Conservation (phyloP, 164 flowering plant species). For the Brasenia schreberi region DNA sequence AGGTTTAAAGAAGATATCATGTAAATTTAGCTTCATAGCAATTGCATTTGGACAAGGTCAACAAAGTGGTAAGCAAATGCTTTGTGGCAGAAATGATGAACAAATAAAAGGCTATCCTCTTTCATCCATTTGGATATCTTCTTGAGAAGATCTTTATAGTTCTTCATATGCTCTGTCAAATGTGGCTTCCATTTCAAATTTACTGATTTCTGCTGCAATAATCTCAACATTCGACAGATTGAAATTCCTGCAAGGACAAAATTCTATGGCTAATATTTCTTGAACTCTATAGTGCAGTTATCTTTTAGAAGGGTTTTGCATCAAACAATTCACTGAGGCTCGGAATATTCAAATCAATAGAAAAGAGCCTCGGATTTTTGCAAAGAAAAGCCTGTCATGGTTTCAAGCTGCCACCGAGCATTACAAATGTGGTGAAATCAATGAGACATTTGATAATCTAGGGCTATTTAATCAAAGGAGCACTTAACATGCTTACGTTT, state of each 20-base stretch:
- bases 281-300: too few species aligned
- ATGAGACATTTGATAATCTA: too few species aligned
- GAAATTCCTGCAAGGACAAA: neutral
- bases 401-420: too few species aligned
- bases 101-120: conserved; percentile 58
- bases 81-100: conserved; percentile 88
- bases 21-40: neutral
- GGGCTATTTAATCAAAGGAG: too few species aligned
- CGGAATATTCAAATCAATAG: too few species aligned
- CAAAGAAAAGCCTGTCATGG: neutral
- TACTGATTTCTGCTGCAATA: conserved; percentile 76
- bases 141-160: conserved; percentile 74
- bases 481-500: too few species aligned
- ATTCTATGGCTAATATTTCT: too few species aligned
- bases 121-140: conserved; percentile 94
- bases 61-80: conserved; percentile 83
- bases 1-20: neutral
- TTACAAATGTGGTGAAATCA: too few species aligned
- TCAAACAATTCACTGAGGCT: neutral
- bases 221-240: conserved; percentile 56
- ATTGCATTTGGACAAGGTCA: too few species aligned
- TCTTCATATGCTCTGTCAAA: conserved; percentile 98
- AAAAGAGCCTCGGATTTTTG: neutral
- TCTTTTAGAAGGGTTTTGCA: too few species aligned
- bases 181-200: conserved; percentile 72